Conservation (phyloP, 202 grass and related monocot genomes). For the Schoenoplectus triqueter region DNA sequence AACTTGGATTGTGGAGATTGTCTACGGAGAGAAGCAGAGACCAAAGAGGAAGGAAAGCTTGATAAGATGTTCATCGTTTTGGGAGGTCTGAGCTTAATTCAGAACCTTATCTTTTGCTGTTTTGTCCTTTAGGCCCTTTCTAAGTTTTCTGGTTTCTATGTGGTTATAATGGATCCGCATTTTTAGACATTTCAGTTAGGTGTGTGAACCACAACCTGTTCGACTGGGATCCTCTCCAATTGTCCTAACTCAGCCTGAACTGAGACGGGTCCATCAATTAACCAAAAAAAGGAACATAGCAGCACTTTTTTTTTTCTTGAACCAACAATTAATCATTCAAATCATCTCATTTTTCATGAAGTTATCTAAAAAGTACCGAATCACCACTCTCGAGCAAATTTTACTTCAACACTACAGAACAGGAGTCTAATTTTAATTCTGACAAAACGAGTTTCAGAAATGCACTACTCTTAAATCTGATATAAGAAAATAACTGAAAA, state of each 20-base stretch:
- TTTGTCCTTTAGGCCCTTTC: not conserved
- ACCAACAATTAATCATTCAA: not conserved
- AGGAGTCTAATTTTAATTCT: not conserved
- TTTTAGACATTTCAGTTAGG: conserved; percentile 16
- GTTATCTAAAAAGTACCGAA: not conserved
- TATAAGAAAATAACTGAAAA: conserved; percentile 8
- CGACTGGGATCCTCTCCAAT: conserved; percentile 3
- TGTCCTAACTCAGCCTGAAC: not conserved
- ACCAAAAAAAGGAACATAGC: not conserved
- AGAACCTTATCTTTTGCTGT: conserved; percentile 33
- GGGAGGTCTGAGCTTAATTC: conserved; percentile 1
- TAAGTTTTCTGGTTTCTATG: conserved; percentile 10
- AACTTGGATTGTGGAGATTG: conserved; percentile 16
- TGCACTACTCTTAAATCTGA: conserved; percentile 19
- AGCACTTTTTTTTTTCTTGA: not conserved
- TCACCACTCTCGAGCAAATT: not conserved
- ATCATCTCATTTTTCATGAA: not conserved
- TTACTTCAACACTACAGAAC: not conserved
- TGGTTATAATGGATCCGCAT: conserved; percentile 11
- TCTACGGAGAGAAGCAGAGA: conserved; percentile 33
- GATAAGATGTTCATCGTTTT: conserved; percentile 31
- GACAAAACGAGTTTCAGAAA: conserved; percentile 16
- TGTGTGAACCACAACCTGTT: not conserved
- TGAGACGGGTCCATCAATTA: not conserved
- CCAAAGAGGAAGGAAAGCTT: conserved; percentile 31